Conservation (phyloP, 768 basidiomycete species). For the Dioszegia crocea region DNA sequence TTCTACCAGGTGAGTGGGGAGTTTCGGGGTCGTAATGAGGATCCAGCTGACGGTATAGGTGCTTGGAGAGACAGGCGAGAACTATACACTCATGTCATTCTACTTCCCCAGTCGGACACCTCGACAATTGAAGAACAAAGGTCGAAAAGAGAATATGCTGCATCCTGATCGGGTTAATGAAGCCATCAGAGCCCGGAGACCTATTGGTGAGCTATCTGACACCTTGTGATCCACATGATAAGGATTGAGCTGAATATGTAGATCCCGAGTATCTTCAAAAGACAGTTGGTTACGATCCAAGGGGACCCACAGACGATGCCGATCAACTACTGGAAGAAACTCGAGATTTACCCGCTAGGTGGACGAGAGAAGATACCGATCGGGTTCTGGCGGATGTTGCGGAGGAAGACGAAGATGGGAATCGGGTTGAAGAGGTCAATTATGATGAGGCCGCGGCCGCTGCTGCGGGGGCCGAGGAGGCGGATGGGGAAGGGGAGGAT, state of each 20-base stretch:
- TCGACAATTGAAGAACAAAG: conserved; percentile 33
- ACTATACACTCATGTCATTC: conserved; percentile 28
- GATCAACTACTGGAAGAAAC: conserved; percentile 7
- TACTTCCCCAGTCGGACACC: conserved; percentile 35
- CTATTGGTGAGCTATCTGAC: conserved; percentile 26
- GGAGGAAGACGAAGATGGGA: conserved; percentile 24
- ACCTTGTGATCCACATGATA: neutral
- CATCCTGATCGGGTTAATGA: conserved; percentile 33
- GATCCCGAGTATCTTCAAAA: conserved; percentile 24
- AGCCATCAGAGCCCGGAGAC: conserved; percentile 23
- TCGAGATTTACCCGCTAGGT: neutral
- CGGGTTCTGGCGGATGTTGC: conserved; percentile 20
- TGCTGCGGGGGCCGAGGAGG: neutral
- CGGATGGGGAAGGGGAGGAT: neutral
- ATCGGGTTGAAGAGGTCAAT: conserved; percentile 13
- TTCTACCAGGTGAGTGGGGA: conserved; percentile 38
- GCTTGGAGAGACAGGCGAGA: conserved; percentile 33
- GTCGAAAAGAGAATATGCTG: conserved; percentile 19
- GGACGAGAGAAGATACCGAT: conserved; percentile 8
- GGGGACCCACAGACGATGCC: conserved; percentile 15
- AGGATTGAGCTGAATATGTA: neutral
- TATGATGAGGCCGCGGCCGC: neutral
- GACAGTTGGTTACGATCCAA: conserved; percentile 26
- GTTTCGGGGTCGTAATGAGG: too few relatives aligned
- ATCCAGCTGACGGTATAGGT: conserved; percentile 23